A percentile compares a stretch with the other conserved stretches of the same genome.
Evolutionary conservation across 495 filamentous ascomycete species (phyloP).

Genomic region (Neurospora hispaniola): DNA sequence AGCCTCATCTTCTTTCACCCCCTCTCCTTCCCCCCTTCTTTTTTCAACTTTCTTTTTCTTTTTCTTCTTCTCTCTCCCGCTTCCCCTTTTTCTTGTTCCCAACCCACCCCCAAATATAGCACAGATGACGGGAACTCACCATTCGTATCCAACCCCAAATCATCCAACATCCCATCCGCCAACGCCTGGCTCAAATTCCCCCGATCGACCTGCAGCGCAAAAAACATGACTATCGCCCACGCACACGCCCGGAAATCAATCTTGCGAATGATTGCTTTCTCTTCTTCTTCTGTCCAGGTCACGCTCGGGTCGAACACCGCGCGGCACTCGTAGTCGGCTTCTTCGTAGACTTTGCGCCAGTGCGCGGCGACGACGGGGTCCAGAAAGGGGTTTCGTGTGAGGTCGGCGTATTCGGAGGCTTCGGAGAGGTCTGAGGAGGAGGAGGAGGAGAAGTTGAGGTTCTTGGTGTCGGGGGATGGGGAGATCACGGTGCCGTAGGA

Average conservation of each 20-base stretch:
- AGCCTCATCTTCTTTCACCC: constrained; percentile 10
- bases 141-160: constrained; percentile 43
- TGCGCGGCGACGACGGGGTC: constrained; percentile 36
- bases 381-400: constrained; percentile 29
- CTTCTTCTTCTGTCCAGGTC: constrained; percentile 44
- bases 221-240: constrained; percentile 46
- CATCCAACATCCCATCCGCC: constrained; percentile 44
- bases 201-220: constrained; percentile 47
- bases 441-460: background rate
- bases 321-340: constrained; percentile 38
- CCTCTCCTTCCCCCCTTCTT: too few species aligned
- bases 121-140: constrained; percentile 8
- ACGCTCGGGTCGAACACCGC: constrained; percentile 42
- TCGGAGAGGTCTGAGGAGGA: background rate
- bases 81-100: too few species aligned
- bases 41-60: too few species aligned
- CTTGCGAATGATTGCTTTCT: constrained; percentile 40
- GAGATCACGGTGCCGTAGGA: background rate
- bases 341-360: constrained; percentile 38
- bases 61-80: too few species aligned
- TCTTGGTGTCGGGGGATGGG: background rate
- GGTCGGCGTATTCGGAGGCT: constrained; percentile 2
- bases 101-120: too few species aligned
- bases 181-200: constrained; percentile 46
- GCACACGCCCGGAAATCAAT: constrained; percentile 39